Conservation (phyloP, 768 basidiomycete species). For the Boletus barrowsii region DNA sequence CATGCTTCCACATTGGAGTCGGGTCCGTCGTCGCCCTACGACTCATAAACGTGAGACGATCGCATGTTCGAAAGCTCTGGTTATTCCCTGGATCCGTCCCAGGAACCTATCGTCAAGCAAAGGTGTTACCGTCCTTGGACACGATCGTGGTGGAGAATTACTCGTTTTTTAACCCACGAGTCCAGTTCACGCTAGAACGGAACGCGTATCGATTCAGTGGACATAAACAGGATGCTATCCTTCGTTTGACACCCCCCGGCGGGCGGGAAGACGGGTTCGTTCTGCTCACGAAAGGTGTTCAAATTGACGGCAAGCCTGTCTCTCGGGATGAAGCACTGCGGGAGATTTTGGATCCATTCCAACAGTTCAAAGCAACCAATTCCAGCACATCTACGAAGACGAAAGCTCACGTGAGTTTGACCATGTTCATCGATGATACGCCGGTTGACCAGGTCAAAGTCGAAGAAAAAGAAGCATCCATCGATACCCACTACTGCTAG, state of each 20-base stretch:
- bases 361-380: neutral
- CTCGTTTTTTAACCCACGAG: constrained; percentile 15
- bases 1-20: constrained; percentile 28
- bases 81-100: constrained; percentile 26
- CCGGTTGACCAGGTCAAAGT: constrained; percentile 9
- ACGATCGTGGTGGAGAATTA: constrained; percentile 27
- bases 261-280: constrained; percentile 20
- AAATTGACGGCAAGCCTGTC: constrained; percentile 23
- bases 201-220: constrained; percentile 20
- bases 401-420: constrained; percentile 16
- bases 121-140: constrained; percentile 21
- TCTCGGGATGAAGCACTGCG: constrained; percentile 18
- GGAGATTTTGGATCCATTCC: constrained; percentile 22
- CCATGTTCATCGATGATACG: neutral
- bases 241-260: constrained; percentile 14
- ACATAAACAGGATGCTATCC: constrained; percentile 19
- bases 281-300: constrained; percentile 23
- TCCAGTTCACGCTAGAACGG: constrained; percentile 25
- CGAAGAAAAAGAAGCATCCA: constrained; percentile 18
- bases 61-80: constrained; percentile 32
- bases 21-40: constrained; percentile 29
- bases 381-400: constrained; percentile 5
- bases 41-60: constrained; percentile 25
- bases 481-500: neutral
- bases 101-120: constrained; percentile 18